A percentile compares a stretch with the other conserved stretches of the same genome.
Evolutionary conservation across 257 asterid genomes (phyloP).

Genomic region (Ilex aquifolium): DNA sequence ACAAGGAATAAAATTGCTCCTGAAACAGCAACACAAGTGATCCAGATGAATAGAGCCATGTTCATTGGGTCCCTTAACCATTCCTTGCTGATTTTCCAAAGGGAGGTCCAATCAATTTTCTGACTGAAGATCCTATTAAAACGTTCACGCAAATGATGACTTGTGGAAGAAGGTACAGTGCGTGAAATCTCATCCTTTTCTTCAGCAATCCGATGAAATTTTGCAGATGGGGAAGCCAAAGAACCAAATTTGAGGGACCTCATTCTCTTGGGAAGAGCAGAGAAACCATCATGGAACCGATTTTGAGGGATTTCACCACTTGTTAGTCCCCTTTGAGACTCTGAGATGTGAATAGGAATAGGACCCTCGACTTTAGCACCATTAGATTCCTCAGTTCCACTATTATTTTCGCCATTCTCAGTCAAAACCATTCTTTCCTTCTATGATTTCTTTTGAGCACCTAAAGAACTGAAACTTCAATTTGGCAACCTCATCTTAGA

Average conservation of each 20-base stretch:
- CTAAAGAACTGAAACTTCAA: no score
- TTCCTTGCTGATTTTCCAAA: neutral
- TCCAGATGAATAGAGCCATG: neutral
- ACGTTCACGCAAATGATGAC: neutral
- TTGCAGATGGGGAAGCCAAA: neutral
- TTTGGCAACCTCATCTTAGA: no score
- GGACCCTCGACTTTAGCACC: neutral
- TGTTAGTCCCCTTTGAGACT: neutral
- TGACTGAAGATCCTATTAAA: neutral
- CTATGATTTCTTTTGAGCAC: neutral
- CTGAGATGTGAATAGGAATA: neutral
- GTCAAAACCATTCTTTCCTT: neutral
- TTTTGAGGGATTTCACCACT: neutral
- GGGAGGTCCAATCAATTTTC: neutral
- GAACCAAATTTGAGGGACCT: neutral
- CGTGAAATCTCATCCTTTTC: neutral
- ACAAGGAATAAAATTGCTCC: slow-evolving; percentile 1
- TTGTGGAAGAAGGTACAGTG: neutral
- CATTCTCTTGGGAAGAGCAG: slow-evolving; percentile 1
- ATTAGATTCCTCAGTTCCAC: neutral
- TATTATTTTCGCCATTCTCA: neutral
- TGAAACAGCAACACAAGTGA: neutral
- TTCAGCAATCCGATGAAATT: neutral
- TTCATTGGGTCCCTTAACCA: neutral
- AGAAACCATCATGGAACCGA: neutral